Conservation (phyloP, 2,329 filamentous ascomycete species). For the Blastomyces parvus region DNA sequence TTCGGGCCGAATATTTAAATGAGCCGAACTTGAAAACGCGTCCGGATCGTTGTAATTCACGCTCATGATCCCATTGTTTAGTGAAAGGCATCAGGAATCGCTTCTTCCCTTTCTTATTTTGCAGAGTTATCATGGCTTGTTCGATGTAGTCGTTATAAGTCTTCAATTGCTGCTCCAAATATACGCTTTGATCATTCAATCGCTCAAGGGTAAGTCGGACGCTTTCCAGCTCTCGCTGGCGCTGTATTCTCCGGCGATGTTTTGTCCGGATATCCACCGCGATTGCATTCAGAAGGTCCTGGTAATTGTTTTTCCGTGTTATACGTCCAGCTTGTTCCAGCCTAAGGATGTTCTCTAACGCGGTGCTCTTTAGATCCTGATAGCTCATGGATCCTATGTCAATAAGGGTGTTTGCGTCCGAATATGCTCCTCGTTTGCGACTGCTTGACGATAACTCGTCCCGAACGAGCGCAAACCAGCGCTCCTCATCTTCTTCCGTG, state of each 20-base stretch:
- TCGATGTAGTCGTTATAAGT: constrained; percentile 99
- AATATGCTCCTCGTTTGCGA: constrained; percentile 72
- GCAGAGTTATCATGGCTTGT: constrained; percentile 91
- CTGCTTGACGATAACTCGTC: constrained; percentile 68
- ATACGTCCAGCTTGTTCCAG: constrained; percentile 83
- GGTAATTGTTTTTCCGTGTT: constrained; percentile 78
- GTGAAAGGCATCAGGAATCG: constrained; percentile 92
- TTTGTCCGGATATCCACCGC: constrained; percentile 95
- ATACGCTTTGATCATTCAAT: constrained; percentile 59
- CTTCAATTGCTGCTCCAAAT: constrained; percentile 90
- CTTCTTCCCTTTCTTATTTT: constrained; percentile 94
- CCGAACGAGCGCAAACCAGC: constrained; percentile 70
- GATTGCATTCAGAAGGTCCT: constrained; percentile 96
- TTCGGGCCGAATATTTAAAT: constrained; percentile 90
- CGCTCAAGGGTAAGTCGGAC: constrained; percentile 40
- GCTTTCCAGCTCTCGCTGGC: constrained; percentile 75
- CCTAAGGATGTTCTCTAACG: constrained; percentile 84
- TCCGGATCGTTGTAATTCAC: constrained; percentile 83
- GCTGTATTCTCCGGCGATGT: constrained; percentile 82
- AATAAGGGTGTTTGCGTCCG: constrained; percentile 70
- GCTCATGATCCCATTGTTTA: constrained; percentile 97
- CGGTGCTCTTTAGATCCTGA: constrained; percentile 82
- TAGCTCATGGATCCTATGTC: constrained; percentile 88
- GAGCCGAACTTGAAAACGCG: constrained; percentile 95
- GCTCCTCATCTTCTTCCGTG: constrained; percentile 72